These are phyloP conservation scores for Aspergillus oerlinghausenensis DNA, from an alignment of 2,329 filamentous ascomycete genomes.

Conservation along the genomic window DNA sequence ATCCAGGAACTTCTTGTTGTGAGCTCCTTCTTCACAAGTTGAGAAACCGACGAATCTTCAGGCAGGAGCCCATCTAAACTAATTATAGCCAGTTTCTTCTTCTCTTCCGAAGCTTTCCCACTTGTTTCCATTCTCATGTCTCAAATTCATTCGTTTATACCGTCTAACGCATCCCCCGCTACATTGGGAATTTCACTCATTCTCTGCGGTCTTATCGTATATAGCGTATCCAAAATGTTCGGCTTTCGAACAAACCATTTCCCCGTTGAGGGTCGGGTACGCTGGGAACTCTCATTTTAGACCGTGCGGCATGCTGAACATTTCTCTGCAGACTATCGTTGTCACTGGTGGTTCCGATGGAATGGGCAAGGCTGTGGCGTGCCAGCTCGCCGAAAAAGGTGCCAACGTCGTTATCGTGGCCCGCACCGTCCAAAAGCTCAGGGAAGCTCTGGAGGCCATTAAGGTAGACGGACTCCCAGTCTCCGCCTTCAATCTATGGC, in stretches of 20 bases:
- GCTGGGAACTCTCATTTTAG: constrained; percentile 13
- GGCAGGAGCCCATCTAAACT: neutral
- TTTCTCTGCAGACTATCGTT: constrained; percentile 64
- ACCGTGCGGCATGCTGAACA: neutral
- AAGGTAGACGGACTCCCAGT: constrained; percentile 43
- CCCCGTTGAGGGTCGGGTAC: constrained; percentile 76
- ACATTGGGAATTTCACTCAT: constrained; percentile 29
- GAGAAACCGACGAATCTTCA: too few relatives aligned
- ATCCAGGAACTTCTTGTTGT: neutral
- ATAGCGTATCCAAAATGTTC: constrained; percentile 36
- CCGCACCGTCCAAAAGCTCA: constrained; percentile 69
- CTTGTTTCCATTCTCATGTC: constrained; percentile 21
- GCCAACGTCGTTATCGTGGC: constrained; percentile 84
- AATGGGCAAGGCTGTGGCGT: constrained; percentile 74
- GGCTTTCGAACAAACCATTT: constrained; percentile 63
- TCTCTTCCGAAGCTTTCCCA: constrained; percentile 5
- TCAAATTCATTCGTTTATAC: constrained; percentile 2
- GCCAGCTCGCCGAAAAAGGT: constrained; percentile 72
- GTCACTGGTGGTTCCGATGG: constrained; percentile 91
- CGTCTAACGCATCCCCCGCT: constrained; percentile 21
- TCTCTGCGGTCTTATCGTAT: constrained; percentile 29
- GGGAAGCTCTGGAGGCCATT: constrained; percentile 62
- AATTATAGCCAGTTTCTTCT: constrained; percentile 5
- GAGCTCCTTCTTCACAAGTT: neutral
- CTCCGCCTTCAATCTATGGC: neutral